Evolutionary conservation across 192 early-diverging fungal genomes (phyloP), one percentile per base, ranked within the genome.

Genomic region (Entomortierella parvispora): DNA sequence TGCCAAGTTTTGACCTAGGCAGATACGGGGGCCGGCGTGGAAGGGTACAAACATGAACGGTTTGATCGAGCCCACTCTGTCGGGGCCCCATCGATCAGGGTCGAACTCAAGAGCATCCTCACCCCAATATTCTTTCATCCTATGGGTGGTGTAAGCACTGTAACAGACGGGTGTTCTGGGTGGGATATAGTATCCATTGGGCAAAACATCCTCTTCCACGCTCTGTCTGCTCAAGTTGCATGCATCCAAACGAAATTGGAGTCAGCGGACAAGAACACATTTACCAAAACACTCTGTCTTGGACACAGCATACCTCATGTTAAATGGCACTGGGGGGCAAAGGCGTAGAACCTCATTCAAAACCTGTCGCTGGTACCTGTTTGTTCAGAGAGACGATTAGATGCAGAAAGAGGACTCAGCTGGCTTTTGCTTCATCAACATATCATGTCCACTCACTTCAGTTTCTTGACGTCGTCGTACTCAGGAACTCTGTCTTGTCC

Each of bases 11-110:
- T 80, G 76, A 9, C 86, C 87, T 20, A 89, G 78, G 48, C 87
- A 89, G 55, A 80, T 79, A 17, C 87, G 51, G 11, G 83, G 74
- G n/a, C 87, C 86, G 7, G 68, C 69, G 32, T 81, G 81, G 60
- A 88, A 88, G 2, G 82, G 79, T 23, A 71, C 79, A 64, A 85
- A 84, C 60, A 82, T 72, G 58, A 82, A 69, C 17, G 68, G 58
- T 42, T 80, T 77, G 70, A 79, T 67, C 44, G 62, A 25, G 22
- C 71, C 58, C 12, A 75, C 72, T 6, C 72, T 64, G 18, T 76
- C 72, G 12, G 58, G 67, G 10, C 62, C 61, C 85, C 84, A 89
- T 23, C 88, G 83, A 49, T 89, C 88, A 10, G 88, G 88, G 11
- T 75, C 62, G 48, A 88, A 90, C 33, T 83, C 68, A 2, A 87